phyloP scores from a whole-genome alignment of 2,329 filamentous ascomycete genomes.

The Pezicula rhizophila region DNA sequence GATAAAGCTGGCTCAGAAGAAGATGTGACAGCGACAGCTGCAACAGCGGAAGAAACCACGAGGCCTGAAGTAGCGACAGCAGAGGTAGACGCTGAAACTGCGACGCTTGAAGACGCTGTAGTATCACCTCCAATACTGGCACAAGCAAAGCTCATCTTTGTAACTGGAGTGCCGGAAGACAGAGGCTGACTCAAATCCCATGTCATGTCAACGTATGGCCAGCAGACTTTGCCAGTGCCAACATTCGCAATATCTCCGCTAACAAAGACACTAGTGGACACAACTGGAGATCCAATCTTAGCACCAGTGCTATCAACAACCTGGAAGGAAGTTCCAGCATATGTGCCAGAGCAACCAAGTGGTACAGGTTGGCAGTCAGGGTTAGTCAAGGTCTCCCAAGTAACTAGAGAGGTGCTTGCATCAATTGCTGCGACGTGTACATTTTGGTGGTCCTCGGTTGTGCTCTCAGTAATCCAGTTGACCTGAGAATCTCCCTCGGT shows the following conservation, averaged over 20 bases:
- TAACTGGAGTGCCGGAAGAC: slow-evolving; percentile 23
- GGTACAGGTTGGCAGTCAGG: slow-evolving; percentile 50
- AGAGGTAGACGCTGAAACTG: background rate
- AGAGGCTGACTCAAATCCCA: slow-evolving; percentile 38
- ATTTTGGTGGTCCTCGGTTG: slow-evolving; percentile 48
- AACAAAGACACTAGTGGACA: slow-evolving; percentile 48
- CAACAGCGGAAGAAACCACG: background rate
- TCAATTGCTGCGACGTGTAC: slow-evolving; percentile 53
- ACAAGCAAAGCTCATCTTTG: slow-evolving; percentile 50
- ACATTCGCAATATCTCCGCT: slow-evolving; percentile 55
- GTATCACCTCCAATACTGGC: slow-evolving; percentile 9
- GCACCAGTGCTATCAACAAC: slow-evolving; percentile 44
- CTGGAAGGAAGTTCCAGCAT: slow-evolving; percentile 54
- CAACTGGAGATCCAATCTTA: slow-evolving; percentile 44
- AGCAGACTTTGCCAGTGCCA: slow-evolving; percentile 51
- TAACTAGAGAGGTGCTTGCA: slow-evolving; percentile 44
- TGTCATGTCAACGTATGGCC: slow-evolving; percentile 52
- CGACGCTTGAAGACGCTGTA: background rate
- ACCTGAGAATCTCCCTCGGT: slow-evolving; percentile 50
- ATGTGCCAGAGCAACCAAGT: slow-evolving; percentile 54
- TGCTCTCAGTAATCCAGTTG: slow-evolving; percentile 49
- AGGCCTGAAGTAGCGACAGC: background rate
- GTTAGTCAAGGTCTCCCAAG: slow-evolving; percentile 54
- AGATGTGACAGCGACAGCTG: background rate
- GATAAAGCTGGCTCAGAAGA: background rate